Percentiles rank a stretch among this genome's conserved stretches.
These are phyloP conservation scores for Metschnikowia cubensis DNA, from an alignment of 805 yeast species.

Conservation along the genomic window DNA sequence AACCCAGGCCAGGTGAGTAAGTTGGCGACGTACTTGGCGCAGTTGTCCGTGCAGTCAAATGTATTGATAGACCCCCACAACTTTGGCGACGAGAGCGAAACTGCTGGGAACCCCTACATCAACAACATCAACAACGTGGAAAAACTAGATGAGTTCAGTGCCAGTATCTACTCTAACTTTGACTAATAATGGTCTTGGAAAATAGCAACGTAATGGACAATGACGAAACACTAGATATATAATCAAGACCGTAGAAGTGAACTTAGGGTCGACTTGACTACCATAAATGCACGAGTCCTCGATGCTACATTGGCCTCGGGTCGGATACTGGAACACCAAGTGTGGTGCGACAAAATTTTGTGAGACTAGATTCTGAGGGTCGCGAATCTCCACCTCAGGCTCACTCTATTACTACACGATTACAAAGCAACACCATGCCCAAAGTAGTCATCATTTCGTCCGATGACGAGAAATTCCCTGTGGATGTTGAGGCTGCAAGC, in stretches of 20 bases:
- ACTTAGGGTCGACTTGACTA: too few relatives aligned
- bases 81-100: conserved; percentile 19
- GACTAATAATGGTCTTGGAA: conserved; percentile 16
- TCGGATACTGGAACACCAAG: neutral
- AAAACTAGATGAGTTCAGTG: conserved; percentile 82
- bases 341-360: conserved; percentile 2
- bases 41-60: conserved; percentile 60
- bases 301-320: neutral
- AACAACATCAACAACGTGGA: conserved; percentile 39
- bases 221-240: neutral
- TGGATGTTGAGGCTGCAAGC: conserved; percentile 78
- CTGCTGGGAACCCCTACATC: conserved; percentile 38
- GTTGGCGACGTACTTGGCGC: conserved; percentile 69
- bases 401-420: neutral
- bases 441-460: conserved; percentile 63
- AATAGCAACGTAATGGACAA: conserved; percentile 1
- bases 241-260: neutral
- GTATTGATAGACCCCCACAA: conserved; percentile 45
- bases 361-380: neutral
- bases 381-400: conserved; percentile 2
- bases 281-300: too few relatives aligned
- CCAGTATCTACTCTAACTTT: conserved; percentile 83
- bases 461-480: conserved; percentile 76
- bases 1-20: conserved; percentile 17
- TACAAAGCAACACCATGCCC: conserved; percentile 21